Conservation (phyloP, 805 yeast genomes). For the Hanseniaspora taiwanica region DNA sequence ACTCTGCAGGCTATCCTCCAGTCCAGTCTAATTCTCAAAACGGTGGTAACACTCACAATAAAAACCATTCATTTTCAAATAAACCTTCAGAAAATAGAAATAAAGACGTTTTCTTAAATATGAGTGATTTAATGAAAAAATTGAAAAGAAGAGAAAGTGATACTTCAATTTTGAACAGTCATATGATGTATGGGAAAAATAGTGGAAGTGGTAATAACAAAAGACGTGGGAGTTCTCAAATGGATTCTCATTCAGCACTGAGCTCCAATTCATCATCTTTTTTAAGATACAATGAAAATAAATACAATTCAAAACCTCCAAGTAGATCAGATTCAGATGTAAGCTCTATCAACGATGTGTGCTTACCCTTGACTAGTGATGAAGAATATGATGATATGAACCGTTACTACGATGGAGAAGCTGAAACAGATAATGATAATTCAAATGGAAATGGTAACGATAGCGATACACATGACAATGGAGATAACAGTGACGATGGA, state of each 20-base stretch:
- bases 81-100: neutral
- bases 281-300: neutral
- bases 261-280: neutral
- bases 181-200: neutral
- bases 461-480: neutral
- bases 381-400: slow-evolving; percentile 15
- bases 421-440: neutral
- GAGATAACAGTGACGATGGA: neutral
- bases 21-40: neutral
- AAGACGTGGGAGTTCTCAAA: too few species aligned
- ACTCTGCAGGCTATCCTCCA: neutral
- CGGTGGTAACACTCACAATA: neutral
- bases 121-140: slow-evolving; percentile 1
- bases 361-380: slow-evolving; percentile 62
- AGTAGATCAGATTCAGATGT: slow-evolving; percentile 33
- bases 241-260: neutral
- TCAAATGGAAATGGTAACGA: neutral
- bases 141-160: slow-evolving; percentile 1
- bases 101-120: neutral
- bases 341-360: slow-evolving; percentile 83
- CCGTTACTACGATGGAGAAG: slow-evolving; percentile 9
- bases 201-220: neutral
- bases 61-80: neutral
- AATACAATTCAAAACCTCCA: slow-evolving; percentile 26
- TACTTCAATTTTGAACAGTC: neutral